Conservation (phyloP, 1,284 basidiomycete genomes). For the Rhodotorula glutinis region DNA sequence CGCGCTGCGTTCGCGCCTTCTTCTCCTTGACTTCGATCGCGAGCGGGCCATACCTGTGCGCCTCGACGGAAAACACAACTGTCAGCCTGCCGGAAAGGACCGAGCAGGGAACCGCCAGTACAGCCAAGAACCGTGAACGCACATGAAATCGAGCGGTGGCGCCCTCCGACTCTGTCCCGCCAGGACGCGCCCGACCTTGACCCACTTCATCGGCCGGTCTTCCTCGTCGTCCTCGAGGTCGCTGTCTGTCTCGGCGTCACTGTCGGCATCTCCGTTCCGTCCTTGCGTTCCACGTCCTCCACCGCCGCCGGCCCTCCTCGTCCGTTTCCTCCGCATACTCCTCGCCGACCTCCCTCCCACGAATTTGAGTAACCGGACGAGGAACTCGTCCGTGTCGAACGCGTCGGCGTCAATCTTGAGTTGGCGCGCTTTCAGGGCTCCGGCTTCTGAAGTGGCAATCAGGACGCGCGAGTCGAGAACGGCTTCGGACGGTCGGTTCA, state of each 20-base stretch:
- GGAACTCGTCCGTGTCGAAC: slow-evolving; percentile 79
- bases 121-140: slow-evolving; percentile 38
- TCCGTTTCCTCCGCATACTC: slow-evolving; percentile 17
- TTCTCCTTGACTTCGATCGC: slow-evolving; percentile 36
- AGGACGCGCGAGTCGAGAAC: slow-evolving; percentile 45
- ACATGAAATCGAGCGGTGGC: slow-evolving; percentile 76
- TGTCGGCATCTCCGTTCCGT: slow-evolving; percentile 46
- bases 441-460: slow-evolving; percentile 40
- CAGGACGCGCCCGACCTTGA: slow-evolving; percentile 63
- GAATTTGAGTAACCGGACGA: slow-evolving; percentile 64
- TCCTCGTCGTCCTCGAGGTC: slow-evolving; percentile 48
- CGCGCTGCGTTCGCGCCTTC: slow-evolving; percentile 30
- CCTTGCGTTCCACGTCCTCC: slow-evolving; percentile 55
- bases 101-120: slow-evolving; percentile 2
- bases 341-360: slow-evolving; percentile 62
- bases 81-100: background rate
- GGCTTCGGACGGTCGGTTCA: slow-evolving; percentile 43
- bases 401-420: slow-evolving; percentile 75
- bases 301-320: slow-evolving; percentile 46
- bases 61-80: too few relatives aligned
- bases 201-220: slow-evolving; percentile 20
- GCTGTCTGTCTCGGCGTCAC: slow-evolving; percentile 26
- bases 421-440: slow-evolving; percentile 70
- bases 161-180: slow-evolving; percentile 69
- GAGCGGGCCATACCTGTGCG: slow-evolving; percentile 36